phyloP scores from a whole-genome alignment of 163 green algal species.

The Chlamydomonas reinhardtii region DNA sequence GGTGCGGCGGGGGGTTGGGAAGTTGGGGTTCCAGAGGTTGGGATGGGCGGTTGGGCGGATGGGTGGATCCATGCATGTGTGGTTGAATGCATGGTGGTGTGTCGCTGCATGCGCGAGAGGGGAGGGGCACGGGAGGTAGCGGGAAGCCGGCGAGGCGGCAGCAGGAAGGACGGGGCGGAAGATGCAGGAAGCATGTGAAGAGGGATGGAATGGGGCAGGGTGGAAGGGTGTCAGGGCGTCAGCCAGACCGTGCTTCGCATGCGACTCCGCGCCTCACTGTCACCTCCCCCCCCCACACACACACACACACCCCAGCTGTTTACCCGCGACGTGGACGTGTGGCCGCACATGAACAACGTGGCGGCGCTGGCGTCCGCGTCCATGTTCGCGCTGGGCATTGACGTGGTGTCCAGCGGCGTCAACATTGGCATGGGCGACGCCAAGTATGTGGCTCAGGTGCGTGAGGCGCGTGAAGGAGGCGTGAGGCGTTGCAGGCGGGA shows the following conservation, averaged over 20 bases:
- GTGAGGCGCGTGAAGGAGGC: no score
- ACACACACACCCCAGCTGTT: conserved; percentile 63
- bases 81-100: not conserved
- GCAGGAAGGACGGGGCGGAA: no score
- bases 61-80: not conserved
- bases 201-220: no score
- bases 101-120: no score
- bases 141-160: not conserved
- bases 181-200: no score
- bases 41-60: no score
- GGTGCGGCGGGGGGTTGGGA: not conserved
- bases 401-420: conserved; percentile 64
- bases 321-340: conserved; percentile 69
- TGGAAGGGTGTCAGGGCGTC: no score
- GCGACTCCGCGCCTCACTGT: no score
- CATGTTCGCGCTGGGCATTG: conserved; percentile 58
- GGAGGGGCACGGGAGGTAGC: no score
- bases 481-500: no score
- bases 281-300: not conserved
- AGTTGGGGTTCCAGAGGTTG: not conserved
- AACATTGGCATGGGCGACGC: conserved; percentile 63
- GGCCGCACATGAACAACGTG: conserved; percentile 53
- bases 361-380: conserved; percentile 24
- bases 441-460: not conserved
- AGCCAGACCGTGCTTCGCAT: no score